Conservation (phyloP, 1,284 basidiomycete genomes). For the Ceratobasidium sp. region DNA sequence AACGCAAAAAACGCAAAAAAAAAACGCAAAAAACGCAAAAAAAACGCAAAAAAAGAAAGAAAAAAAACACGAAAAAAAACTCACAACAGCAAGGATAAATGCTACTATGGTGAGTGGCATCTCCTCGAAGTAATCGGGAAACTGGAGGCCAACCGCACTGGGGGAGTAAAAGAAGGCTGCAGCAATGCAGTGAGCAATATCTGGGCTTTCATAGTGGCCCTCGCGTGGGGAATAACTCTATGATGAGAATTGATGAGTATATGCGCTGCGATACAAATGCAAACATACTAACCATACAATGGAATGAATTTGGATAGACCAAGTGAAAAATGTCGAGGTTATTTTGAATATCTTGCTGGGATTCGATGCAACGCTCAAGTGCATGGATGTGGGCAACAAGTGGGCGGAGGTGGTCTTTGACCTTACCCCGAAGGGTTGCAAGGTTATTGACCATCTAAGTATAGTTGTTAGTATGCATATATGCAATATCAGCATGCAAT, state of each 20-base stretch:
- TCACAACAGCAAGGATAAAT: conserved; percentile 14
- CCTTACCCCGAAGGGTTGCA: conserved; percentile 6
- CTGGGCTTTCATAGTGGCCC: conserved; percentile 8
- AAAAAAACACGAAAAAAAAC: no score
- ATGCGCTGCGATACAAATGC: not conserved
- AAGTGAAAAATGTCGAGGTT: not conserved
- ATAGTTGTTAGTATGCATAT: not conserved
- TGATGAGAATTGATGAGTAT: not conserved
- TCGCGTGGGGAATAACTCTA: not conserved
- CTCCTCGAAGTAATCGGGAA: conserved; percentile 3
- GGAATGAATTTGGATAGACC: conserved; percentile 10
- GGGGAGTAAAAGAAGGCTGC: not conserved
- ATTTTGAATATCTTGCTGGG: conserved; percentile 3
- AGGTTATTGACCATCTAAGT: conserved; percentile 27
- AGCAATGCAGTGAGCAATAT: not conserved
- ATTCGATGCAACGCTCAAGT: not conserved
- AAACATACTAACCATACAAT: conserved; percentile 6
- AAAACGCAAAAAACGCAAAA: no score
- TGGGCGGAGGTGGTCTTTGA: not conserved
- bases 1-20: not conserved
- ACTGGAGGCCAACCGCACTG: not conserved
- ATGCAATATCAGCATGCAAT: not conserved
- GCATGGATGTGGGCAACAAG: not conserved
- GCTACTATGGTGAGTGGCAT: conserved; percentile 8
- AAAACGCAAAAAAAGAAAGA: no score